Percentiles rank a stretch among this genome's conserved stretches.
phyloP scores from a whole-genome alignment of 768 basidiomycete genomes.

The Boletus edulis region DNA sequence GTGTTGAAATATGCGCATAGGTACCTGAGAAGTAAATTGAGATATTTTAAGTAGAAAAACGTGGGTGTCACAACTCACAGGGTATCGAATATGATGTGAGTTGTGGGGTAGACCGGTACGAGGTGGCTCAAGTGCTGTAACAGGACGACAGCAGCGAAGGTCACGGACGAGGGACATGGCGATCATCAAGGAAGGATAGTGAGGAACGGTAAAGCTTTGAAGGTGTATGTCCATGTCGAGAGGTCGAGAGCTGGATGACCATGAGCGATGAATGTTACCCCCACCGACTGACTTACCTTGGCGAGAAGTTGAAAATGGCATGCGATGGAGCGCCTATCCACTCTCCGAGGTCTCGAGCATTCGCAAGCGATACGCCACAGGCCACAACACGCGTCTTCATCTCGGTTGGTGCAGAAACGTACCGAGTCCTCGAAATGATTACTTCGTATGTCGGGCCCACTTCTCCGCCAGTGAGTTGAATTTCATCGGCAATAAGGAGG shows the following conservation, averaged over 20 bases:
- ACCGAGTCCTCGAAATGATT: constrained; percentile 93
- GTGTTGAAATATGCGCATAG: too few relatives aligned
- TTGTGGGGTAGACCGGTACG: too few relatives aligned
- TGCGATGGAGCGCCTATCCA: constrained; percentile 35
- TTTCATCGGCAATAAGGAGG: constrained; percentile 90
- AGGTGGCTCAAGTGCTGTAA: too few relatives aligned
- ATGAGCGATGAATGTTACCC: constrained; percentile 9
- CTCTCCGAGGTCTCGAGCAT: too few relatives aligned
- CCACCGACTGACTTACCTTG: constrained; percentile 50
- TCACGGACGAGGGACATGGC: too few relatives aligned
- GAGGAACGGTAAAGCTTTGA: constrained; percentile 94
- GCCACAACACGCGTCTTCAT: constrained; percentile 64
- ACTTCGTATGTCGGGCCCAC: constrained; percentile 75
- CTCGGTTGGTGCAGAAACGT: constrained; percentile 92
- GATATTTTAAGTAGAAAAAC: too few relatives aligned
- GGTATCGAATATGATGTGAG: too few relatives aligned
- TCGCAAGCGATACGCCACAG: too few relatives aligned
- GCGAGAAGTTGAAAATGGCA: constrained; percentile 97
- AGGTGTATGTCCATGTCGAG: constrained; percentile 96
- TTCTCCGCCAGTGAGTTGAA: constrained; percentile 70
- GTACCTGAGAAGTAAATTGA: too few relatives aligned
- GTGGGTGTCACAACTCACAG: too few relatives aligned
- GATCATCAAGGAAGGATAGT: constrained; percentile 98
- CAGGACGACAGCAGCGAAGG: too few relatives aligned
- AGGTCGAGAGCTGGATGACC: constrained; percentile 36